phyloP scores from a whole-genome alignment of 768 basidiomycete species.

The Suillus clintonianus region DNA sequence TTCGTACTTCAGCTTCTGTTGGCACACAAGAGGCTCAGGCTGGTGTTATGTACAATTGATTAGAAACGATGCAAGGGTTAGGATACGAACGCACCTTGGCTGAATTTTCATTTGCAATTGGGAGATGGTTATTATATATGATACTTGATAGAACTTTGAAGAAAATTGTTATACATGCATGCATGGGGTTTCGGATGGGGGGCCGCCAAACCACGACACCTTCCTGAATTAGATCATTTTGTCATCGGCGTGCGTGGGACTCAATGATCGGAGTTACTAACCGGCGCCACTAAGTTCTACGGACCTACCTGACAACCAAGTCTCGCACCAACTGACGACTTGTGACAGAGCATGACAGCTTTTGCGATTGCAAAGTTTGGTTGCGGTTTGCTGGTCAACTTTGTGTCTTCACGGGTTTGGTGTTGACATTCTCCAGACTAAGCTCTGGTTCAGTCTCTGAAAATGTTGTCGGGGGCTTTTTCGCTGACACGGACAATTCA shows the following conservation, averaged over 20 bases:
- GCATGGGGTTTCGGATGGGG: no score
- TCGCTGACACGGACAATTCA: neutral
- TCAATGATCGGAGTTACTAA: neutral
- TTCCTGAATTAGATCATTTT: conserved; percentile 6
- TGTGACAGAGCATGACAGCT: neutral
- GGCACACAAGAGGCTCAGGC: conserved; percentile 29
- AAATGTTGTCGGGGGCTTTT: neutral
- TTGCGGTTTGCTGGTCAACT: neutral
- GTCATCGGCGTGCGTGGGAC: neutral
- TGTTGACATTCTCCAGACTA: neutral
- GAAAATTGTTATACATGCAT: no score
- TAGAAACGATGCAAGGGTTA: conserved; percentile 29
- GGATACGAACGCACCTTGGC: conserved; percentile 17
- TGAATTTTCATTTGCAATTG: conserved; percentile 3
- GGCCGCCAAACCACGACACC: conserved; percentile 1
- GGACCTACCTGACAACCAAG: neutral
- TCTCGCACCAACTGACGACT: neutral
- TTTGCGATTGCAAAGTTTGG: neutral
- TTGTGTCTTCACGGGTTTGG: neutral
- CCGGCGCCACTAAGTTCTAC: neutral
- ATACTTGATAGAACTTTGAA: no score
- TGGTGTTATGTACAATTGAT: conserved; percentile 28
- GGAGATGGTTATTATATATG: neutral
- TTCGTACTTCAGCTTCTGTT: no score
- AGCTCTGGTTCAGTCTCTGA: neutral